A percentile compares a stretch with the other conserved stretches of the same genome.
Conservation (phyloP, 83 land plant species). For the Picea abies region DNA sequence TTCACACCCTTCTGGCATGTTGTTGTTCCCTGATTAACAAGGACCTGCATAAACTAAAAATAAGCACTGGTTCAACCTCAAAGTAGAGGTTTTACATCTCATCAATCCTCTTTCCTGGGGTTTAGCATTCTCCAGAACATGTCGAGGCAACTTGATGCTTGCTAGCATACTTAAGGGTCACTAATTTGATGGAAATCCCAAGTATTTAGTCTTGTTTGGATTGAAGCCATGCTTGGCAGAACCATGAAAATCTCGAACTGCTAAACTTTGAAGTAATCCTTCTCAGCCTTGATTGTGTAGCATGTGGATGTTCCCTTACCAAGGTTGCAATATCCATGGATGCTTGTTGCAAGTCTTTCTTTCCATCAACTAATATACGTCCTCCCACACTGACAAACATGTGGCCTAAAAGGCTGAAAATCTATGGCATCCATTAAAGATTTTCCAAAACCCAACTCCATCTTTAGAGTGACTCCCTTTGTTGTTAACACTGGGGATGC, state of each 20-base stretch:
- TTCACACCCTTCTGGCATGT: slow-evolving; percentile 74
- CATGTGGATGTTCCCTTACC: slow-evolving; percentile 87
- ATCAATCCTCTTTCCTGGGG: slow-evolving; percentile 76
- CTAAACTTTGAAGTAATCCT: slow-evolving; percentile 82
- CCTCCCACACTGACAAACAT: slow-evolving; percentile 92
- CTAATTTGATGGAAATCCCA: slow-evolving; percentile 65
- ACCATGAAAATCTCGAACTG: slow-evolving; percentile 70
- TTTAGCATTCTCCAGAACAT: slow-evolving; percentile 79
- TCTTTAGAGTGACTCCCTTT: no score
- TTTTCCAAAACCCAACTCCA: no score
- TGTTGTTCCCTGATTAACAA: slow-evolving; percentile 64
- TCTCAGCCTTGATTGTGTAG: slow-evolving; percentile 71
- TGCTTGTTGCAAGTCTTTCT: slow-evolving; percentile 30
- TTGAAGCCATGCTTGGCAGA: slow-evolving; percentile 84
- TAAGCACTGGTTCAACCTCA: slow-evolving; percentile 76
- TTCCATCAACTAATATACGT: slow-evolving; percentile 77
- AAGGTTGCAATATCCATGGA: slow-evolving; percentile 81
- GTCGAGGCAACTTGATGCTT: slow-evolving; percentile 82
- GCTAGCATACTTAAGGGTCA: slow-evolving; percentile 36
- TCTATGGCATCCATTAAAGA: no score
- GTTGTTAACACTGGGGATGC: no score
- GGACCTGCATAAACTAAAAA: slow-evolving; percentile 69
- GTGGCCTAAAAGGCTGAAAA: slow-evolving; percentile 56
- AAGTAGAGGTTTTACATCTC: slow-evolving; percentile 79
- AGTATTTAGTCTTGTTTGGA: slow-evolving; percentile 68